Evolutionary conservation across 2,329 filamentous ascomycete genomes (phyloP), one percentile per base, ranked within the genome.

Genomic region (Raffaelea deltoideospora): DNA sequence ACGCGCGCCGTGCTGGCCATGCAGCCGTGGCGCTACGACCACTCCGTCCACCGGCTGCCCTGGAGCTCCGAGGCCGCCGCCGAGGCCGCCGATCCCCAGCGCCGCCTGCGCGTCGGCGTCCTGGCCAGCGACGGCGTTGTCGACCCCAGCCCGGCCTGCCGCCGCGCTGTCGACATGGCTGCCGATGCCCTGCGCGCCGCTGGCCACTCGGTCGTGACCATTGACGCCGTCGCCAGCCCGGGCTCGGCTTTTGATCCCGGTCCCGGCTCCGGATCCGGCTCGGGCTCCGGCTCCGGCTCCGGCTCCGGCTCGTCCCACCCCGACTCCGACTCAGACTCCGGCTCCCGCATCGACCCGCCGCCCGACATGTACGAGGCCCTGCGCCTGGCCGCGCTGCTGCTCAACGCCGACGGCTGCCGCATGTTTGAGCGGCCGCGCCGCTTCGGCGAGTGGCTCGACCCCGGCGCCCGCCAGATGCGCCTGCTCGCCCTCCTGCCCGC

Each of bases 1-100:
- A 82, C 83, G 4, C 74, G 76, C 36, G 71, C 75, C 8, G 61
- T 95, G 37, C 71, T 95, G 38, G 61, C 72, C 35, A 88, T 90
- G 76, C 64, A 82, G 56, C 84, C 86, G 0, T 95, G 87, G 87
- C 78, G 71, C 41, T 93, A 92, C 50, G 87, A 94, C 52, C 77
- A 84, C 47, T 79, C 74, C 1, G 83, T 88, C 1, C 85, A 93
- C 50, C 86, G 85, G 0, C 65, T 95, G n/a, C 64, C 70, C 3
- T 95, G 87, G 87, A 65, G 80, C 39, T 53, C 64, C 3, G 65
- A 79, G 0, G 48, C 76, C 1, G 71, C 75, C 45, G 53, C 65
- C 14, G 72, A 76, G 31, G 76, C 70, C 41, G 56, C 61, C 26
- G 64, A 69, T 22, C 79, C 76, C 54, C 71, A 70, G 50, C 30